phyloP scores from a whole-genome alignment of 75 land plant species.

The Pinus albicaulis region DNA sequence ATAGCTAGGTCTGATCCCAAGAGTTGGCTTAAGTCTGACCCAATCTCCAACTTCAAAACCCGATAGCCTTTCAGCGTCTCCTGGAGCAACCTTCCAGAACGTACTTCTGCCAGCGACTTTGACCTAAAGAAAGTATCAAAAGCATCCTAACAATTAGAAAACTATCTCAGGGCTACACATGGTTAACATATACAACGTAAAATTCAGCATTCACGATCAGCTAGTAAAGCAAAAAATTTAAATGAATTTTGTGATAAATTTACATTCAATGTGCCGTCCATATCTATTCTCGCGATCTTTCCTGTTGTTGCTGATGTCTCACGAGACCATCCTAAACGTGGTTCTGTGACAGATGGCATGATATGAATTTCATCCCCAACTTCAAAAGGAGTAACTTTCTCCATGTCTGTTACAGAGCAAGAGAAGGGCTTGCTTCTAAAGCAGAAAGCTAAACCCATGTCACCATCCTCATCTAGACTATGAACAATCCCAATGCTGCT shows the following conservation, averaged over 20 bases:
- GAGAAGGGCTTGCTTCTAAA: conserved; percentile 81
- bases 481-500: conserved; percentile 82
- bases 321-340: conserved; percentile 87
- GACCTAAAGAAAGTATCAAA: conserved; percentile 41
- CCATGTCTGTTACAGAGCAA: conserved; percentile 90
- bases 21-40: conserved; percentile 75
- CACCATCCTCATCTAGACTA: conserved; percentile 88
- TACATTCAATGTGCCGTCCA: conserved; percentile 95
- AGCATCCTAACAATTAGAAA: neutral
- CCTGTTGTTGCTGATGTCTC: conserved; percentile 91
- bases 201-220: neutral
- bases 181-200: neutral
- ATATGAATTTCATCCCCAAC: conserved; percentile 83
- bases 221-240: neutral
- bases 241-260: conserved; percentile 19
- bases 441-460: conserved; percentile 88
- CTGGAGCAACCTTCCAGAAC: conserved; percentile 88
- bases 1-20: conserved; percentile 80
- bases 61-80: conserved; percentile 84
- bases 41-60: conserved; percentile 98
- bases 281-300: conserved; percentile 76
- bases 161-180: conserved; percentile 4
- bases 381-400: conserved; percentile 82
- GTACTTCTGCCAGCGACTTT: conserved; percentile 68
- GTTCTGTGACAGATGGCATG: conserved; percentile 61